These are phyloP conservation scores for Brassica juncea DNA, from an alignment of 345 rosid species.

Conservation along the genomic window DNA sequence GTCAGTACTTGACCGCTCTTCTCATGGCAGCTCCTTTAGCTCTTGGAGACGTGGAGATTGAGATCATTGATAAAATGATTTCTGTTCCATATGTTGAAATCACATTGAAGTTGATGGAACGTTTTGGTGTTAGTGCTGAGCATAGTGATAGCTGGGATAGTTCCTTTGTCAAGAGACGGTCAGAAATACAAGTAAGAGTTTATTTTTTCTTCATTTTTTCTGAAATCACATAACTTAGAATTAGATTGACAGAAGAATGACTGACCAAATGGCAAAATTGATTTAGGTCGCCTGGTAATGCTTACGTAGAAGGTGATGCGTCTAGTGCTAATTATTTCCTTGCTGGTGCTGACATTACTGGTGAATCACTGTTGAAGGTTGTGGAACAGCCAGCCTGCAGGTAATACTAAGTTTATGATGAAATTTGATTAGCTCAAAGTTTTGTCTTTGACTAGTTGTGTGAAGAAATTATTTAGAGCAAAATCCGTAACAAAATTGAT, in stretches of 20 bases:
- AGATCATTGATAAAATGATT: conserved; percentile 81
- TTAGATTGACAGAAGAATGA: not conserved
- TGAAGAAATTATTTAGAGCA: too few relatives aligned
- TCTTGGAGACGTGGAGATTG: conserved; percentile 86
- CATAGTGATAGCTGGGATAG: conserved; percentile 84
- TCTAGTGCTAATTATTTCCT: conserved; percentile 99
- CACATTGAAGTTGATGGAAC: conserved; percentile 95
- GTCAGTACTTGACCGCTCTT: conserved; percentile 66
- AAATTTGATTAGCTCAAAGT: too few relatives aligned
- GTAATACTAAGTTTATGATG: conserved; percentile 42
- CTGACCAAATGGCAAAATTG: conserved; percentile 26
- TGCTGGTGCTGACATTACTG: conserved; percentile 82
- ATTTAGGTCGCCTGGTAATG: conserved; percentile 84
- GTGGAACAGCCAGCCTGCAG: conserved; percentile 93
- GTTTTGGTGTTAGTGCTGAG: conserved; percentile 71
- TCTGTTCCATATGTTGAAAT: conserved; percentile 96
- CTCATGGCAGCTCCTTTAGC: conserved; percentile 98
- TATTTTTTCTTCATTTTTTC: too few relatives aligned
- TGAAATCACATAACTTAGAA: too few relatives aligned
- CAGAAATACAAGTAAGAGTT: conserved; percentile 81
- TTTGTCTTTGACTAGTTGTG: too few relatives aligned
- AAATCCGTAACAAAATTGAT: too few relatives aligned
- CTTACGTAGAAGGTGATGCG: conserved; percentile 97
- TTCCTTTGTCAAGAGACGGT: conserved; percentile 73
- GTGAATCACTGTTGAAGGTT: conserved; percentile 70